These are phyloP conservation scores for Delonix regia DNA, from an alignment of 306 rosid species.

Conservation along the genomic window DNA sequence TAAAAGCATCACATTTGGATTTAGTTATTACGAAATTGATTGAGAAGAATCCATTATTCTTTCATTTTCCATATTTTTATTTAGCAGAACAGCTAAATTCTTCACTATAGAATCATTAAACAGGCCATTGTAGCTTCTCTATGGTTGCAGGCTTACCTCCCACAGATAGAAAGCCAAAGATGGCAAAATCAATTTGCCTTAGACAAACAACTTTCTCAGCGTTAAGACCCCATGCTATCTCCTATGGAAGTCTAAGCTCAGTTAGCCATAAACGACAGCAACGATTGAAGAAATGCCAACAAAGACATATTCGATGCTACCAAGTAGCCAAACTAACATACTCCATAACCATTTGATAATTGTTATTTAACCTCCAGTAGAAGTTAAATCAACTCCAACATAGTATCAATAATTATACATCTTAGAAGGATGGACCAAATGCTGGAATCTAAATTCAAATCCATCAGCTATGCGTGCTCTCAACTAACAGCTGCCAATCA, in stretches of 20 bases:
- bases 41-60: not conserved
- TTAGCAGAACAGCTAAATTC: constrained; percentile 15
- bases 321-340: not conserved
- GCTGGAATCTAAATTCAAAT: constrained; percentile 30
- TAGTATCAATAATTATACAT: not conserved
- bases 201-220: not conserved
- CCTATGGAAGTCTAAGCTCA: not conserved
- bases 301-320: constrained; percentile 4
- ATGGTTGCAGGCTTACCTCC: not conserved
- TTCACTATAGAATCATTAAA: constrained; percentile 1
- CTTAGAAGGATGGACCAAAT: not conserved
- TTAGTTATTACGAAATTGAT: constrained; percentile 11
- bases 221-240: constrained; percentile 10
- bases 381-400: constrained; percentile 25
- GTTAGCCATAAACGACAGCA: not conserved
- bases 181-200: constrained; percentile 11
- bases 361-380: constrained; percentile 4
- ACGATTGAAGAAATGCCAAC: constrained; percentile 5
- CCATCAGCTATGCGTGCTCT: not conserved
- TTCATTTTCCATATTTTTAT: not conserved
- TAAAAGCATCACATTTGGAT: constrained; percentile 21
- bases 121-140: not conserved
- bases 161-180: not conserved
- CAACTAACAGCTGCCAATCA: not conserved
- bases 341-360: not conserved